Conservation (phyloP, 2,329 filamentous ascomycete genomes). For the Colletotrichum sp. region DNA sequence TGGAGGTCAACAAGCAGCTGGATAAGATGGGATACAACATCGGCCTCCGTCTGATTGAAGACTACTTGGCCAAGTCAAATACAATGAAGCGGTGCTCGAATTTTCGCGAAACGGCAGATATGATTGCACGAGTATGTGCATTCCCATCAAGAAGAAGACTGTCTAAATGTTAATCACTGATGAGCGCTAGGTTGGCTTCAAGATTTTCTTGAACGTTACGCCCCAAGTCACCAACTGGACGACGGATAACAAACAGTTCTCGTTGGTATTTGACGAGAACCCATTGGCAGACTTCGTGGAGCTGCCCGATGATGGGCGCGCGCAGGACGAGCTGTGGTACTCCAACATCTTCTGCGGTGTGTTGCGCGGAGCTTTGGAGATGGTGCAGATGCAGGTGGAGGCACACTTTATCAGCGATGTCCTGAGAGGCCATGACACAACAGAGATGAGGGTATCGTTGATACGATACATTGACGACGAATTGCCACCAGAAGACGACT, state of each 20-base stretch:
- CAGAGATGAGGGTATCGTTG: slow-evolving; percentile 93
- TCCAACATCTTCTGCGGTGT: slow-evolving; percentile 97
- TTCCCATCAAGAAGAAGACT: not conserved
- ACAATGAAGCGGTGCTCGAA: slow-evolving; percentile 88
- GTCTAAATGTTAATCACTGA: slow-evolving; percentile 23
- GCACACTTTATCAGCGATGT: slow-evolving; percentile 96
- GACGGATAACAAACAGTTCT: slow-evolving; percentile 95
- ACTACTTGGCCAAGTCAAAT: slow-evolving; percentile 95
- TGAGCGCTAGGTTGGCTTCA: slow-evolving; percentile 82
- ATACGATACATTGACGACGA: slow-evolving; percentile 97
- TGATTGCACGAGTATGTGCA: slow-evolving; percentile 82
- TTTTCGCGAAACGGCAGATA: slow-evolving; percentile 95
- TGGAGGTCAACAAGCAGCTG: slow-evolving; percentile 95
- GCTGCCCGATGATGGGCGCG: slow-evolving; percentile 90
- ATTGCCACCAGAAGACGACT: slow-evolving; percentile 95
- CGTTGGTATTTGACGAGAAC: slow-evolving; percentile 95
- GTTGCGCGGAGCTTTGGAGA: slow-evolving; percentile 87
- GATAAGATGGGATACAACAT: slow-evolving; percentile 99
- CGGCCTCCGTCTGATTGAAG: slow-evolving; percentile 91
- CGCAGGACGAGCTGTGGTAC: slow-evolving; percentile 98
- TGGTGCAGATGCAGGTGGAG: slow-evolving; percentile 99
- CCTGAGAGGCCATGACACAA: slow-evolving; percentile 90
- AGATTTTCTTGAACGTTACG: slow-evolving; percentile 97
- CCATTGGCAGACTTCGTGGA: slow-evolving; percentile 97
- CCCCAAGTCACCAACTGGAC: slow-evolving; percentile 96